Evolutionary conservation across 2,329 filamentous ascomycete species (phyloP).

Genomic region (Nemania bipapillata): DNA sequence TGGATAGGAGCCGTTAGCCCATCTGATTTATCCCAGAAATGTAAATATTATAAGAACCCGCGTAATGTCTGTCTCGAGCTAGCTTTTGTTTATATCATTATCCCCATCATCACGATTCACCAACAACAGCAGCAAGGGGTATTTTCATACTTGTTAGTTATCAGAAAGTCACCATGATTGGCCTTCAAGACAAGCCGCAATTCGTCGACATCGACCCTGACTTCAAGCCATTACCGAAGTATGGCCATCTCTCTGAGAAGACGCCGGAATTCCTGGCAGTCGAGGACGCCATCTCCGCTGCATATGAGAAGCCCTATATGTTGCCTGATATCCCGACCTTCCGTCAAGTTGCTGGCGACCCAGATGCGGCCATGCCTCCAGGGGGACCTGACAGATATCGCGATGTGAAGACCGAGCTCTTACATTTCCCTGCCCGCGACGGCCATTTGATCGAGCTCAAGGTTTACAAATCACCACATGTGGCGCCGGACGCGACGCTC

Average conservation of each 20-base stretch:
- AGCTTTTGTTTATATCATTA: background rate
- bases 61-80: background rate
- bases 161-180: constrained; percentile 33
- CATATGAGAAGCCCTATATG: constrained; percentile 47
- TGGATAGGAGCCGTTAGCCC: background rate
- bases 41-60: constrained; percentile 22
- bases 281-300: constrained; percentile 46
- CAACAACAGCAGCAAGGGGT: background rate
- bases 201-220: constrained; percentile 44
- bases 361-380: constrained; percentile 44
- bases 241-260: constrained; percentile 52
- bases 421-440: constrained; percentile 50
- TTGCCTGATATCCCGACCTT: constrained; percentile 45
- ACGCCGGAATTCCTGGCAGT: constrained; percentile 49
- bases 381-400: constrained; percentile 51
- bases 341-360: constrained; percentile 45
- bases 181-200: constrained; percentile 36
- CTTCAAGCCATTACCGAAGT: constrained; percentile 52
- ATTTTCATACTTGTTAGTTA: background rate
- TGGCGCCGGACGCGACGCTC: constrained; percentile 41
- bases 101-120: background rate
- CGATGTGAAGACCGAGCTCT: constrained; percentile 50
- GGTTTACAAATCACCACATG: constrained; percentile 49
- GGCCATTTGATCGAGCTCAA: constrained; percentile 53
- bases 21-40: background rate